Conservation (phyloP, 495 filamentous ascomycete genomes). For the Aspergillus egyptiacus region DNA sequence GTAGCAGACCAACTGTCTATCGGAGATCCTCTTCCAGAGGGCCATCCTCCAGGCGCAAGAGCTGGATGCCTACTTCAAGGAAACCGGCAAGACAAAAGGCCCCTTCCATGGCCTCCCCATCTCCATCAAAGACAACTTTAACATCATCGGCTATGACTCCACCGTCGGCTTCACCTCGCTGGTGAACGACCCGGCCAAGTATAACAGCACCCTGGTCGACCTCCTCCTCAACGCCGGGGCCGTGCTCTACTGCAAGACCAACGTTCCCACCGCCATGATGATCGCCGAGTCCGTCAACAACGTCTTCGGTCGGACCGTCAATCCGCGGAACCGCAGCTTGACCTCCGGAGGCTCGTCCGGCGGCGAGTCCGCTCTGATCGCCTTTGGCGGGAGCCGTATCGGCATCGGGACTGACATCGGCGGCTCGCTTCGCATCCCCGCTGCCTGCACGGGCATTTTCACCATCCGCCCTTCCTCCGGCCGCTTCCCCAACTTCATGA, state of each 20-base stretch:
- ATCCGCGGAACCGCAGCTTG: slow-evolving; percentile 4
- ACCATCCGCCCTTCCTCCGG: slow-evolving; percentile 10
- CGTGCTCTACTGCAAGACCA: slow-evolving; percentile 16
- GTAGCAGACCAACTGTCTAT: slow-evolving; percentile 48
- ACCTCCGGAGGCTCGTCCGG: slow-evolving; percentile 7
- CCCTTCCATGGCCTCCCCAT: slow-evolving; percentile 60
- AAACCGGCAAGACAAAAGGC: slow-evolving; percentile 41
- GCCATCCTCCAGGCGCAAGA: slow-evolving; percentile 32
- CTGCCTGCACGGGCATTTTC: slow-evolving; percentile 11
- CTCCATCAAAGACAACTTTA: slow-evolving; percentile 21
- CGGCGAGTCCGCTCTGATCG: slow-evolving; percentile 6
- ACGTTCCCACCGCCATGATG: slow-evolving; percentile 13
- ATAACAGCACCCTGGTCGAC: slow-evolving; percentile 16
- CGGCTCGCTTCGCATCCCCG: slow-evolving; percentile 8
- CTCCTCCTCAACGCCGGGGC: slow-evolving; percentile 10
- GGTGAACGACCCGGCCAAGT: slow-evolving; percentile 17
- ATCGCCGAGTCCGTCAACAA: slow-evolving; percentile 10
- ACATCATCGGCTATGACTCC: slow-evolving; percentile 17
- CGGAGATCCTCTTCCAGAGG: slow-evolving; percentile 49
- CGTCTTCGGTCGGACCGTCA: slow-evolving; percentile 9
- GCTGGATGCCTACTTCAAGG: slow-evolving; percentile 30
- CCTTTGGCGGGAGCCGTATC: slow-evolving; percentile 9
- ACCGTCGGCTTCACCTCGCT: slow-evolving; percentile 20
- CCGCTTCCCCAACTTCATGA: slow-evolving; percentile 8
- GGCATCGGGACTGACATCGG: slow-evolving; percentile 11